Percentiles rank a stretch among this genome's conserved stretches.
Evolutionary conservation across 108 stramenopile species (phyloP).

Genomic region (Nitzschia sp.): DNA sequence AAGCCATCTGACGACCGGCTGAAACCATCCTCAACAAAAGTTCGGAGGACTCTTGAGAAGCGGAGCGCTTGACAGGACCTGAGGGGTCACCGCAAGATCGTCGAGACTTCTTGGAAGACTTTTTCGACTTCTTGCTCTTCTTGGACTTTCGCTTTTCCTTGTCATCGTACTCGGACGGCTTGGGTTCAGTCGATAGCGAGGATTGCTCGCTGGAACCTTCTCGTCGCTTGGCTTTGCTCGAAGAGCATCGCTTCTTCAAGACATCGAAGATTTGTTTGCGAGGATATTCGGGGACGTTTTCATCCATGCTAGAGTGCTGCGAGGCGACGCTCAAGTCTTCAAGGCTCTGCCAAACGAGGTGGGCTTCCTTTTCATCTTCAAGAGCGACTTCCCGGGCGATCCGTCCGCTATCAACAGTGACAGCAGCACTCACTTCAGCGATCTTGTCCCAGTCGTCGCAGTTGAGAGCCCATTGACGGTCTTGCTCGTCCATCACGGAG

Average conservation of each 20-base stretch:
- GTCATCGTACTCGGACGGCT: not conserved
- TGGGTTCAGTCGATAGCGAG: not conserved
- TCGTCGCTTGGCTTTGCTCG: not conserved
- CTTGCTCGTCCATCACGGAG: constrained; percentile 42
- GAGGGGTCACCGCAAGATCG: constrained; percentile 1
- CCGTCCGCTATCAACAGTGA: constrained; percentile 15
- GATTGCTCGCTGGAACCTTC: not conserved
- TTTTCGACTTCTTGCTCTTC: constrained; percentile 10
- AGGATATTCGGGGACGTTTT: not conserved
- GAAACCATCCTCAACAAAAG: not conserved
- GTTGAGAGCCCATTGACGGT: constrained; percentile 29
- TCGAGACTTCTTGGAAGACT: not conserved
- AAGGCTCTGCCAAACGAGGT: not conserved
- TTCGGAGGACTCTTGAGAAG: not conserved
- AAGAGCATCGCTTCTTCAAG: not conserved
- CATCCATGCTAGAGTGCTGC: not conserved
- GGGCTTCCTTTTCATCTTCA: constrained; percentile 28
- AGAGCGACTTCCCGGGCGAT: constrained; percentile 15
- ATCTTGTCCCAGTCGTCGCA: constrained; percentile 18
- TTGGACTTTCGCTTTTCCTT: constrained; percentile 2
- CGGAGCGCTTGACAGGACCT: not conserved
- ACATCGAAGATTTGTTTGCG: not conserved
- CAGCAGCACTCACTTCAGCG: constrained; percentile 1
- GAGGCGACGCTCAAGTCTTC: constrained; percentile 1
- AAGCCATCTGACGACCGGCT: not conserved